A percentile compares a stretch with the other conserved stretches of the same genome.
These are phyloP conservation scores for Dactylorhiza incarnata DNA, from an alignment of 106 monocot species.

Conservation along the genomic window DNA sequence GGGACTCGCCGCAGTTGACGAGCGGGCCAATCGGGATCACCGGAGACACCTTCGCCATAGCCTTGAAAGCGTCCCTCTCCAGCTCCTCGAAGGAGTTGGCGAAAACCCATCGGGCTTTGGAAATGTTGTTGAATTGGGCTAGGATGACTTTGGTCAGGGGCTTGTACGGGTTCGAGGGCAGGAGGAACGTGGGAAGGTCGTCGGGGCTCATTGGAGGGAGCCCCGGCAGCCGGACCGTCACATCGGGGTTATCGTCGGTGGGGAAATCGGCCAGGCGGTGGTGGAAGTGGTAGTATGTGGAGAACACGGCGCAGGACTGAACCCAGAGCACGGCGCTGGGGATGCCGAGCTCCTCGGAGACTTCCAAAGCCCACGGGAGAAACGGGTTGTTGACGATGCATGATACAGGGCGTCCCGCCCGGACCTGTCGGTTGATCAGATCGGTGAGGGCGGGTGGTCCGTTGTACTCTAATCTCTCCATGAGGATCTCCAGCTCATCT, in stretches of 20 bases:
- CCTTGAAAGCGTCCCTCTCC: constrained; percentile 29
- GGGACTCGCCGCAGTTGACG: constrained; percentile 8
- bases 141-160: constrained; percentile 21
- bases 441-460: constrained; percentile 18
- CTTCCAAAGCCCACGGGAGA: constrained; percentile 60
- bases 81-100: constrained; percentile 50
- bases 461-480: constrained; percentile 19
- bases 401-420: constrained; percentile 30
- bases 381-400: constrained; percentile 60
- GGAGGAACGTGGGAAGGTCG: constrained; percentile 60
- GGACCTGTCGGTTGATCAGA: constrained; percentile 34
- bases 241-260: neutral
- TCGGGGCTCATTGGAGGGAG: neutral
- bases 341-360: constrained; percentile 36
- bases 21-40: constrained; percentile 43
- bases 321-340: constrained; percentile 74
- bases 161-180: constrained; percentile 31
- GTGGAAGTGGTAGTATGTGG: constrained; percentile 4
- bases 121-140: constrained; percentile 24
- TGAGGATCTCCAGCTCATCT: constrained; percentile 16
- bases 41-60: constrained; percentile 6
- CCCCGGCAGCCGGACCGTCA: neutral
- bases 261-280: neutral
- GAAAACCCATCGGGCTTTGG: constrained; percentile 35
- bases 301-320: constrained; percentile 74